These are phyloP conservation scores for Misopates orontium DNA, from an alignment of 257 asterid genomes.

Conservation along the genomic window DNA sequence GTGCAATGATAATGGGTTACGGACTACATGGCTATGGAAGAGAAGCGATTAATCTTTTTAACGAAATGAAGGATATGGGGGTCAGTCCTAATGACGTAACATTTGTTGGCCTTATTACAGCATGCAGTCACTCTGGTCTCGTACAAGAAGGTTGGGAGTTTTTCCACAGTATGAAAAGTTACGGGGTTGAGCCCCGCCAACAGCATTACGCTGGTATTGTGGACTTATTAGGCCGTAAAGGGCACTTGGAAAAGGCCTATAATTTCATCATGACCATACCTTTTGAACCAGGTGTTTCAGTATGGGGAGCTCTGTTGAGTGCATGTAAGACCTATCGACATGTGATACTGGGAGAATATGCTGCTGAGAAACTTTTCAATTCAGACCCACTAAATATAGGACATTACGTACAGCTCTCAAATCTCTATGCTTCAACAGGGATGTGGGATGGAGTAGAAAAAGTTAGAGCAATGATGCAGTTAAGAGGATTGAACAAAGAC, in stretches of 20 bases:
- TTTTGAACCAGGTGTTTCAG: constrained; percentile 47
- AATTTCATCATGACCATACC: constrained; percentile 50
- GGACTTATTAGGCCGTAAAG: constrained; percentile 64
- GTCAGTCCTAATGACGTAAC: constrained; percentile 57
- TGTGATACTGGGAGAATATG: constrained; percentile 49
- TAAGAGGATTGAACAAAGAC: constrained; percentile 48
- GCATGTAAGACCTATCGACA: constrained; percentile 53
- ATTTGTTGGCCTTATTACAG: constrained; percentile 58
- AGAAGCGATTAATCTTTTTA: constrained; percentile 53
- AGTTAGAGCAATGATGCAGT: constrained; percentile 48
- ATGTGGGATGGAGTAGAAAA: constrained; percentile 58
- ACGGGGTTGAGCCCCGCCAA: constrained; percentile 41
- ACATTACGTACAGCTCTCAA: constrained; percentile 65
- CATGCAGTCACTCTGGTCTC: constrained; percentile 65
- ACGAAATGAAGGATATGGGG: constrained; percentile 40
- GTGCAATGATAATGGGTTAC: constrained; percentile 67
- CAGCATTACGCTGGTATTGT: constrained; percentile 57
- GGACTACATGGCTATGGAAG: constrained; percentile 56
- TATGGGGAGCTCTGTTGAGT: constrained; percentile 73
- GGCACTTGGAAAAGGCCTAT: constrained; percentile 45
- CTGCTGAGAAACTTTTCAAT: constrained; percentile 49
- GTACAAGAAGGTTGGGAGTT: constrained; percentile 58
- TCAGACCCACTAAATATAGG: constrained; percentile 51
- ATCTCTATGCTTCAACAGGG: constrained; percentile 55
- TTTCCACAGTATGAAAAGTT: constrained; percentile 53